phyloP scores from a whole-genome alignment of 1,139 yeast species.

The Dujonia santamariae region DNA sequence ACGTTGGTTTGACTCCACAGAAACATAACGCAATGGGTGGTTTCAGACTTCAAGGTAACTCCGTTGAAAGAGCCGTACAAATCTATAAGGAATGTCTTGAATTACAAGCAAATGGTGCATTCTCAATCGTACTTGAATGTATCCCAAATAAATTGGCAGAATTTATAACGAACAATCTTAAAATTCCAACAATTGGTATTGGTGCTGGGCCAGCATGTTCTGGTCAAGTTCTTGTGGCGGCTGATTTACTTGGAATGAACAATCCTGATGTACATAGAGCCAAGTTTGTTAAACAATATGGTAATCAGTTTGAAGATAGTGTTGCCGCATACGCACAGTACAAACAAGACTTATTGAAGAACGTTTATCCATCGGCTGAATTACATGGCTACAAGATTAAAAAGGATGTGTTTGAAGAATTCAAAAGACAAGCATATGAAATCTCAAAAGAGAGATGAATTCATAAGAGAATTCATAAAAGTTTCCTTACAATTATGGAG shows the following conservation, averaged over 20 bases:
- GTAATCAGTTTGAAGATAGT: constrained; percentile 48
- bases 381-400: constrained; percentile 72
- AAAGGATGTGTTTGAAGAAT: constrained; percentile 56
- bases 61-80: constrained; percentile 51
- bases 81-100: constrained; percentile 66
- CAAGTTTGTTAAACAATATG: constrained; percentile 75
- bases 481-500: not conserved
- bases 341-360: constrained; percentile 52
- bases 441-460: not conserved
- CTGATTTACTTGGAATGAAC: constrained; percentile 78
- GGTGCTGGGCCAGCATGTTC: constrained; percentile 88
- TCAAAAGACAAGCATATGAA: constrained; percentile 20
- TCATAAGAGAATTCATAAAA: not conserved
- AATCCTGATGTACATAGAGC: constrained; percentile 51
- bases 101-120: constrained; percentile 76
- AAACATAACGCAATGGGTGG: constrained; percentile 79
- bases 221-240: constrained; percentile 88
- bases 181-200: constrained; percentile 87
- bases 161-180: constrained; percentile 55
- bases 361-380: constrained; percentile 58
- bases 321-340: constrained; percentile 54
- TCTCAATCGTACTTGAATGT: constrained; percentile 77
- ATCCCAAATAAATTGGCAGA: constrained; percentile 75
- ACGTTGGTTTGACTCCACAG: constrained; percentile 91
- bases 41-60: constrained; percentile 79